phyloP scores from a whole-genome alignment of 2,329 filamentous ascomycete genomes.

The Parastagonospora nodorum region DNA sequence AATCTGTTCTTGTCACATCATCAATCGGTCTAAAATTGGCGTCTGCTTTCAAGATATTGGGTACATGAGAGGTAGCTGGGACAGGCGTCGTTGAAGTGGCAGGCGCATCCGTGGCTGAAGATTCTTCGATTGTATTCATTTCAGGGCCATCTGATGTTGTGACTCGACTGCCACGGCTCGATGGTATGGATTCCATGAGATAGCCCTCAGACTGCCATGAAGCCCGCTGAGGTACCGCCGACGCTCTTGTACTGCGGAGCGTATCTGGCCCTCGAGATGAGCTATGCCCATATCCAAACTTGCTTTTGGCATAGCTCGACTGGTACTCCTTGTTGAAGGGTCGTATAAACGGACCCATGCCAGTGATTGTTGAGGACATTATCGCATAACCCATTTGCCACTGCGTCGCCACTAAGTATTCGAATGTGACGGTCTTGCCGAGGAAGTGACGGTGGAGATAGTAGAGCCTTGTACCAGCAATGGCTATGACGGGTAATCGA shows the following conservation, averaged over 20 bases:
- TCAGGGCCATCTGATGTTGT: constrained; percentile 1
- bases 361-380: constrained; percentile 38
- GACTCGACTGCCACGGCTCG: constrained; percentile 8
- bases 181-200: constrained; percentile 14
- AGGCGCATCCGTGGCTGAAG: neutral
- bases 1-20: constrained; percentile 22
- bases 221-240: constrained; percentile 1
- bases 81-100: constrained; percentile 6
- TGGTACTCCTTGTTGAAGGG: constrained; percentile 35
- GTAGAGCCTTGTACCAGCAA: constrained; percentile 30
- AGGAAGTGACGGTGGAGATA: constrained; percentile 27
- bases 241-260: neutral
- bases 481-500: constrained; percentile 34
- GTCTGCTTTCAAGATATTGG: constrained; percentile 21
- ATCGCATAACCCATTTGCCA: constrained; percentile 46
- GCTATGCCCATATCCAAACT: constrained; percentile 6
- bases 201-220: constrained; percentile 20
- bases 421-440: constrained; percentile 24
- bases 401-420: constrained; percentile 37
- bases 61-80: constrained; percentile 11
- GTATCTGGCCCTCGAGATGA: neutral
- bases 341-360: constrained; percentile 39
- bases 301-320: constrained; percentile 20
- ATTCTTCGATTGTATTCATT: neutral
- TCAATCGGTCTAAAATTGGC: constrained; percentile 30